These are phyloP conservation scores for Biancaea sappan DNA, from an alignment of 306 rosid species.

Conservation along the genomic window DNA sequence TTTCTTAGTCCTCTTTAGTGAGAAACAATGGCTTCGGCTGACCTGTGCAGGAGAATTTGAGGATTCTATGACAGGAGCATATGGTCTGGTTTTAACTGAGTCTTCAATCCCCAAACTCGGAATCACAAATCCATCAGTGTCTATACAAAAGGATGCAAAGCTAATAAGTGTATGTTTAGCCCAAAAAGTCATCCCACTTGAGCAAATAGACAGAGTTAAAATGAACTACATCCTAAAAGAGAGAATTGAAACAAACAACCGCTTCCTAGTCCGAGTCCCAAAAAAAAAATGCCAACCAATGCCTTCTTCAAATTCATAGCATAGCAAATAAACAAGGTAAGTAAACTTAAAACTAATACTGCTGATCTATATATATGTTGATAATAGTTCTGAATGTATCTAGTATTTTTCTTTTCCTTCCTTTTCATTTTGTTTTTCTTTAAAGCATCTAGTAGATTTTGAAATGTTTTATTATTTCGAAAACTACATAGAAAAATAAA, in stretches of 20 bases:
- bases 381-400: background rate
- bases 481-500: background rate
- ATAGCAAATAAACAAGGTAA: background rate
- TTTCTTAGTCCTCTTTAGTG: background rate
- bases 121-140: constrained; percentile 94
- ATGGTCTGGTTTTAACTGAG: constrained; percentile 43
- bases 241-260: constrained; percentile 14
- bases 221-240: background rate
- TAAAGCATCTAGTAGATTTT: background rate
- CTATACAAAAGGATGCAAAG: constrained; percentile 45
- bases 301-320: background rate
- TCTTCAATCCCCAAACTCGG: constrained; percentile 87
- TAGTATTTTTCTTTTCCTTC: background rate
- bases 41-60: constrained; percentile 77
- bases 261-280: background rate
- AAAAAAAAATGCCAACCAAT: background rate
- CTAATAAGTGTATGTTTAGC: background rate
- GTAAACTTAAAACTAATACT: background rate
- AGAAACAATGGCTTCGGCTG: constrained; percentile 11
- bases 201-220: background rate
- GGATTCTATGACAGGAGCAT: constrained; percentile 53
- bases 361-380: background rate
- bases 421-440: background rate
- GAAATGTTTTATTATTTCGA: background rate
- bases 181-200: background rate